Evolutionary conservation across 2,329 filamentous ascomycete genomes (phyloP), one percentile per base, ranked within the genome.

Genomic region (Fusarium fracticaudum): DNA sequence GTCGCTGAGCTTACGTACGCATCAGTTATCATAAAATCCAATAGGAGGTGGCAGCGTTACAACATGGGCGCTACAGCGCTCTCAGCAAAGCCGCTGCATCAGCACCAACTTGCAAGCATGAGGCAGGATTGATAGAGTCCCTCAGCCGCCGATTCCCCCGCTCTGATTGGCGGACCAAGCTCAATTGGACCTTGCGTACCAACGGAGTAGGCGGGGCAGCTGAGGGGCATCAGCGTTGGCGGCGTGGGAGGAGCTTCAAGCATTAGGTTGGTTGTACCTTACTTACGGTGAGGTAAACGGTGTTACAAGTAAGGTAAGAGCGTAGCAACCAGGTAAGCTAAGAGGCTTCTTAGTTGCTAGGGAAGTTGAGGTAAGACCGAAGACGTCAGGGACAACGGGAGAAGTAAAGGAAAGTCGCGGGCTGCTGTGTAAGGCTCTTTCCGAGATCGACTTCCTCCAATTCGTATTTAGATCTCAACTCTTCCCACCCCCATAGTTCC

Each of bases 181-280:
- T 71, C 60, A 53, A 63, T 70, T 78, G 67, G 69, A 62, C 60
- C 59, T 45, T 57, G 20, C 18, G 26, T 22, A 29, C 45, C 20
- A 29, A 31, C 26, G 45, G 51, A 73, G 67, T 75, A 71, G 74
- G 77, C 72, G 77, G 77, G 76, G 77, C 77, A 78, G 75, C 71
- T 78, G 77, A 76, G 76, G 77, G 74, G 77, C 72, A 76, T 69
- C 67, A 71, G 69, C 50, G 41, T 55, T 50, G 64, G 66, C 67
- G 70, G 72, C 66, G 72, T 72, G 69, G 73, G 66, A 71, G 63
- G 67, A 78, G 74, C 76, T 77, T 76, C 62, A 78, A 72, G 61
- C 53, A 68, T 35, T 35, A 15, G 6, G 6, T 35, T 33, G 33
- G 33, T 33, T 43, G 63, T 64, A 74, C 67, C 60, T 31, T 57